phyloP scores from a whole-genome alignment of 75 land plant species.

The Adiantum capillusveneris region DNA sequence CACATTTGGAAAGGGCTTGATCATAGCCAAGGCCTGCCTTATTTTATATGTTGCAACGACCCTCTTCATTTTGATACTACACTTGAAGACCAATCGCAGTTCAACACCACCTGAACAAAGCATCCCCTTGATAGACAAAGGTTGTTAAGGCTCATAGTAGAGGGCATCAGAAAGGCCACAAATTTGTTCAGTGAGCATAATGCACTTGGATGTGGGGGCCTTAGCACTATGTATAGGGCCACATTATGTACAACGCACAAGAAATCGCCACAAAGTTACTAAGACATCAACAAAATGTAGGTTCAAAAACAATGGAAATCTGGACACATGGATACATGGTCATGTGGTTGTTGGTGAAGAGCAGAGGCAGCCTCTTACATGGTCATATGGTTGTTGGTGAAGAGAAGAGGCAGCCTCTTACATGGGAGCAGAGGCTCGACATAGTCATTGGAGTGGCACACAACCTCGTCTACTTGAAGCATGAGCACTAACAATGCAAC shows the following conservation, averaged over 20 bases:
- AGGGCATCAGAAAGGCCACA: too few species aligned
- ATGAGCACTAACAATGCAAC: conserved; percentile 7
- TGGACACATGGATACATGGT: conserved; percentile 20
- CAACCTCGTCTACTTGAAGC: conserved; percentile 21
- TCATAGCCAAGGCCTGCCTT: background rate
- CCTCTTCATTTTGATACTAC: too few species aligned
- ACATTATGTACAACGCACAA: conserved; percentile 12
- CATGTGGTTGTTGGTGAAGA: background rate
- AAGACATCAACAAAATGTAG: background rate
- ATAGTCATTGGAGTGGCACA: conserved; percentile 15
- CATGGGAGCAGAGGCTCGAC: conserved; percentile 12
- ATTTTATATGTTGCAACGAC: too few species aligned
- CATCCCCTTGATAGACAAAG: too few species aligned
- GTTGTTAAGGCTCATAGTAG: too few species aligned
- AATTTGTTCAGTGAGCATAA: too few species aligned
- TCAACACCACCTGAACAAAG: conserved; percentile 42
- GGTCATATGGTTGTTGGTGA: background rate
- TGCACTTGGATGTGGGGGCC: conserved; percentile 23
- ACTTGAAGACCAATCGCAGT: conserved; percentile 40
- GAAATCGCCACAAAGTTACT: conserved; percentile 31
- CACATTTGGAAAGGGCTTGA: background rate
- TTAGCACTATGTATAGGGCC: conserved; percentile 26
- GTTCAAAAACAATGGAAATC: conserved; percentile 11
- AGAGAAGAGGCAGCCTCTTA: background rate
- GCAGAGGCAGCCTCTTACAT: background rate